Conservation (phyloP, 1,284 basidiomycete species). For the Meira nashicola region DNA sequence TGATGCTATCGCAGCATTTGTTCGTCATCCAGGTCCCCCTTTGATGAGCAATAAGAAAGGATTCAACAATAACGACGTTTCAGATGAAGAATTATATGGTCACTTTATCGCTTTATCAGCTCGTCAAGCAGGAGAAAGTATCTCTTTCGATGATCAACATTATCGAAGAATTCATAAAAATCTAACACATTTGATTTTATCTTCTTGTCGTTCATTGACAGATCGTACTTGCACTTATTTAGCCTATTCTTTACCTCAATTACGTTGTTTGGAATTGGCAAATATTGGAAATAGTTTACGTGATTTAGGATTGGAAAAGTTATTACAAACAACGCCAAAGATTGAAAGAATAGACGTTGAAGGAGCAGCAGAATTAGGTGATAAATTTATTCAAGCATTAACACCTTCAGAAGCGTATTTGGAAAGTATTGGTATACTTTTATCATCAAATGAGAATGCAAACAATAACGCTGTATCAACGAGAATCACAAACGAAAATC, state of each 20-base stretch:
- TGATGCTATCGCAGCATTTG: conserved; percentile 68
- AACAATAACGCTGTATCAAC: neutral
- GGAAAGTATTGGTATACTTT: neutral
- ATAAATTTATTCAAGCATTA: conserved; percentile 65
- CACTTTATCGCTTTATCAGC: conserved; percentile 22
- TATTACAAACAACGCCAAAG: conserved; percentile 67
- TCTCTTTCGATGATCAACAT: conserved; percentile 20
- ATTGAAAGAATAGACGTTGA: conserved; percentile 78
- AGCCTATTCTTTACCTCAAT: conserved; percentile 65
- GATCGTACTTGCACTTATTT: conserved; percentile 69
- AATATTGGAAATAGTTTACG: conserved; percentile 60
- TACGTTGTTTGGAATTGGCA: conserved; percentile 78
- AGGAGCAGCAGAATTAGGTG: conserved; percentile 70
- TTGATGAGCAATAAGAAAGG: conserved; percentile 14
- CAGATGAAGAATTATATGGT: neutral
- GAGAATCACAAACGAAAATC: neutral
- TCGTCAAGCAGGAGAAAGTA: conserved; percentile 23
- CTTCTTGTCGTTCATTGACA: conserved; percentile 69
- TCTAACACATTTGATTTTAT: conserved; percentile 73
- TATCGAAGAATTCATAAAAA: conserved; percentile 40
- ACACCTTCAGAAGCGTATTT: conserved; percentile 54
- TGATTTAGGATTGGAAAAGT: conserved; percentile 67
- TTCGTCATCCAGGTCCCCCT: conserved; percentile 43
- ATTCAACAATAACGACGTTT: neutral
- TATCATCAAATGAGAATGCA: neutral